Conservation (phyloP, 2,329 filamentous ascomycete genomes). For the Ascochyta rabiei region DNA sequence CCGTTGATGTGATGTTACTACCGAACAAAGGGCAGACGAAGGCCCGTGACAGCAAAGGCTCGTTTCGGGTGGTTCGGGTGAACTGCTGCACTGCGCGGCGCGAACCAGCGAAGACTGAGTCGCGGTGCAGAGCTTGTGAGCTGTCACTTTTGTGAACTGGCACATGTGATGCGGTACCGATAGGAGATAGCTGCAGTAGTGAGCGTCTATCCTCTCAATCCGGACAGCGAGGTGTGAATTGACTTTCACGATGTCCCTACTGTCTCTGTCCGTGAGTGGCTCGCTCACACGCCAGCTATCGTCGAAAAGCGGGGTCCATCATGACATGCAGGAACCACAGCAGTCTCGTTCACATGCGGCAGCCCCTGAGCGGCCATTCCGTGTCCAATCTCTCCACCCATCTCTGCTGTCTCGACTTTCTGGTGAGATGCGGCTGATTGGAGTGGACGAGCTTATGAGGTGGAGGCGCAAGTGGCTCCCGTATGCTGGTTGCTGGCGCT, state of each 20-base stretch:
- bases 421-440: background rate
- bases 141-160: conserved; percentile 1
- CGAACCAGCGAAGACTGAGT: conserved; percentile 10
- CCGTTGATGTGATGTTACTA: background rate
- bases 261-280: background rate
- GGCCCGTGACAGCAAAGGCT: background rate
- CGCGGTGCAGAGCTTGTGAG: conserved; percentile 7
- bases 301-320: background rate
- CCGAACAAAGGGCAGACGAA: background rate
- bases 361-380: conserved; percentile 9
- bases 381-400: conserved; percentile 7
- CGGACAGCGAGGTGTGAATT: background rate
- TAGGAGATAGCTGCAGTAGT: conserved; percentile 3
- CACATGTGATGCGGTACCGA: conserved; percentile 8
- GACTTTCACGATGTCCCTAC: background rate
- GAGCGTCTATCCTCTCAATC: background rate
- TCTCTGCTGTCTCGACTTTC: background rate
- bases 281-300: background rate
- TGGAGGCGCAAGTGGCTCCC: conserved; percentile 12
- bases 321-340: conserved; percentile 2
- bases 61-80: conserved; percentile 3
- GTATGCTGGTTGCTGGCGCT: conserved; percentile 3
- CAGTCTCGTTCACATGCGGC: background rate
- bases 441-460: background rate
- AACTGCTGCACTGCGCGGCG: conserved; percentile 7